Percentiles rank a stretch among this genome's conserved stretches.
Evolutionary conservation across 257 asterid genomes (phyloP).

Genomic region (Nicotiana benthamiana): DNA sequence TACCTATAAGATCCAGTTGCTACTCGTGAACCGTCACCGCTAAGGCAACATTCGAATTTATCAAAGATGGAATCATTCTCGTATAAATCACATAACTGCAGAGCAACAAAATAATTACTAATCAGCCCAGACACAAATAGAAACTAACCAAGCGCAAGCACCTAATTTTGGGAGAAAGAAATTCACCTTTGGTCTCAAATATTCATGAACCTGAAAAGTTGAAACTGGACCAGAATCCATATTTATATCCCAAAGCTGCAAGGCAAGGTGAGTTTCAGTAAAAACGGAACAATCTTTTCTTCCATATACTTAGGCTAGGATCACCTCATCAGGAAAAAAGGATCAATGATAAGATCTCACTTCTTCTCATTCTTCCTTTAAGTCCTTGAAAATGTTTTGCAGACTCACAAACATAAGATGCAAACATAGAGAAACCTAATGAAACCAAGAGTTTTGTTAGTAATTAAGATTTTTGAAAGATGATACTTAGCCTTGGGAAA

Average conservation of each 20-base stretch:
- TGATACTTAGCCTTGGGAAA: neutral
- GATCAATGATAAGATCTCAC: neutral
- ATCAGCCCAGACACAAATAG: constrained; percentile 24
- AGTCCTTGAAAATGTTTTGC: neutral
- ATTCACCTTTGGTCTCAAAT: constrained; percentile 91
- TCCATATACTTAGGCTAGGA: neutral
- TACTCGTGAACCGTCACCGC: constrained; percentile 89
- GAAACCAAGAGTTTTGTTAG: neutral
- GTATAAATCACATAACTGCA: constrained; percentile 80
- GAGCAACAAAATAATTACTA: constrained; percentile 10
- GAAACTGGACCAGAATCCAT: constrained; percentile 99
- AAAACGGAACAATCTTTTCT: neutral
- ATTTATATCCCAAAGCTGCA: constrained; percentile 95
- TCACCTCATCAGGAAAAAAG: neutral
- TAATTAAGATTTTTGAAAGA: constrained; percentile 1
- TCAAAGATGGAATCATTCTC: constrained; percentile 97
- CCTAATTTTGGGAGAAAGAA: neutral
- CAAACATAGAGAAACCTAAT: neutral
- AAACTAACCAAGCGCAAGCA: neutral
- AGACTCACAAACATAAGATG: neutral
- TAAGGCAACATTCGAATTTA: constrained; percentile 94
- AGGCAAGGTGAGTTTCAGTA: constrained; percentile 13
- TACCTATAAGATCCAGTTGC: constrained; percentile 99
- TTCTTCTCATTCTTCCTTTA: neutral
- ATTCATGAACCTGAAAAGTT: constrained; percentile 93